Evolutionary conservation across 495 filamentous ascomycete species (phyloP).

Genomic region (Aspergillus baeticus): DNA sequence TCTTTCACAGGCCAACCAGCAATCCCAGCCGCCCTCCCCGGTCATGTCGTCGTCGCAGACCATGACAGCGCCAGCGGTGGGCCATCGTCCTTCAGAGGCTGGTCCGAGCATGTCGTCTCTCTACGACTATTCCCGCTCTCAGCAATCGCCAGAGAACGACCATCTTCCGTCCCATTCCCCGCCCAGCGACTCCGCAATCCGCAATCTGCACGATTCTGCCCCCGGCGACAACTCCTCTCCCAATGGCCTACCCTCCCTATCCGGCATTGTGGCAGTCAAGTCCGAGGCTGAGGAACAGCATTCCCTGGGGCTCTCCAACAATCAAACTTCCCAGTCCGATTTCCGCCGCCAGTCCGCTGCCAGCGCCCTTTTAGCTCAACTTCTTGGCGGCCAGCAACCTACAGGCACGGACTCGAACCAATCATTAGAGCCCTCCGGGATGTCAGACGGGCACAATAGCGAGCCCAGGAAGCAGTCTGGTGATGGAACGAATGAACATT

Average conservation of each 20-base stretch:
- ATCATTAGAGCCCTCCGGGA: constrained; percentile 7
- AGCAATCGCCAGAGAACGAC: constrained; percentile 23
- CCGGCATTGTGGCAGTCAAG: constrained; percentile 34
- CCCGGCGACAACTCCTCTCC: constrained; percentile 27
- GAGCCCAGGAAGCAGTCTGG: constrained; percentile 3
- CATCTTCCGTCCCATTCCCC: constrained; percentile 31
- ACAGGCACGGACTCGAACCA: constrained; percentile 2
- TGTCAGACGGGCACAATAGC: constrained; percentile 1
- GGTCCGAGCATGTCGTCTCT: constrained; percentile 38
- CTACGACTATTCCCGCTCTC: constrained; percentile 41
- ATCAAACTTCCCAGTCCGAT: constrained; percentile 18
- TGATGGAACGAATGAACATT: constrained; percentile 15
- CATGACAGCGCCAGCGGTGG: constrained; percentile 55
- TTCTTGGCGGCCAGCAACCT: constrained; percentile 36
- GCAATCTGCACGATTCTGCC: constrained; percentile 47
- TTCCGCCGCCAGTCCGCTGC: constrained; percentile 39
- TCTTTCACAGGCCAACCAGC: constrained; percentile 19
- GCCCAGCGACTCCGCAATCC: constrained; percentile 48
- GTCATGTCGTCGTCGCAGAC: constrained; percentile 57
- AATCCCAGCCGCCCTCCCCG: constrained; percentile 21
- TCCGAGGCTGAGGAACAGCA: constrained; percentile 26
- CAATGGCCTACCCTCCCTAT: constrained; percentile 31
- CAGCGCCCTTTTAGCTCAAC: constrained; percentile 44
- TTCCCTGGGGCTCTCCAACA: background rate
- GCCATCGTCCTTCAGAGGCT: constrained; percentile 50